Percentiles rank a stretch among this genome's conserved stretches.
Evolutionary conservation across 2,329 filamentous ascomycete genomes (phyloP).

Genomic region (Clonostachys sp.): DNA sequence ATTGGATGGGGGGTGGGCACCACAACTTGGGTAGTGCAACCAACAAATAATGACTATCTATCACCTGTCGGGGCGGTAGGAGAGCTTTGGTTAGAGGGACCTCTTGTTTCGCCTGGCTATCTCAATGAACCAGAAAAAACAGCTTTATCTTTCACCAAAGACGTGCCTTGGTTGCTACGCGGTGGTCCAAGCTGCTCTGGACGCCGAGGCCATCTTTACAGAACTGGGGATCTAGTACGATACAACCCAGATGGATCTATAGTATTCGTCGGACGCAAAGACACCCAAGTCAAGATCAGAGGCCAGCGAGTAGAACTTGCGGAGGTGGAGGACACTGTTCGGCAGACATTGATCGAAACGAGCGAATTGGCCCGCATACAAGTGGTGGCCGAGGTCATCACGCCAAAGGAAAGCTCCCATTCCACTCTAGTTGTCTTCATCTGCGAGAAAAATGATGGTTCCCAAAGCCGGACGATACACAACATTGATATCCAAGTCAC

Average conservation of each 20-base stretch:
- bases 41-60: conserved; percentile 13
- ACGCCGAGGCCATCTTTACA: conserved; percentile 65
- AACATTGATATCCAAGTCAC: too few relatives aligned
- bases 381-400: background rate
- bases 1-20: conserved; percentile 6
- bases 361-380: background rate
- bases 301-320: conserved; percentile 76
- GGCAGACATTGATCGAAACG: background rate
- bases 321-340: conserved; percentile 58
- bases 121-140: conserved; percentile 46
- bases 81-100: conserved; percentile 82
- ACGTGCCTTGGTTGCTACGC: conserved; percentile 41
- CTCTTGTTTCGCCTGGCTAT: conserved; percentile 69
- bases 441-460: too few relatives aligned
- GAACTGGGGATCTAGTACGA: conserved; percentile 77
- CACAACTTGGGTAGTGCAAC: conserved; percentile 30
- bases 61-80: conserved; percentile 60
- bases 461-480: too few relatives aligned
- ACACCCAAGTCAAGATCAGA: conserved; percentile 77
- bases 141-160: conserved; percentile 45
- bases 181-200: conserved; percentile 10
- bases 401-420: too few relatives aligned
- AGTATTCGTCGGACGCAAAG: conserved; percentile 66
- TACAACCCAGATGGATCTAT: conserved; percentile 74
- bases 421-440: too few relatives aligned